Base-by-base conservation (phyloP, 2,329 filamentous ascomycete genomes). In the Saccharata proteae region DNA sequence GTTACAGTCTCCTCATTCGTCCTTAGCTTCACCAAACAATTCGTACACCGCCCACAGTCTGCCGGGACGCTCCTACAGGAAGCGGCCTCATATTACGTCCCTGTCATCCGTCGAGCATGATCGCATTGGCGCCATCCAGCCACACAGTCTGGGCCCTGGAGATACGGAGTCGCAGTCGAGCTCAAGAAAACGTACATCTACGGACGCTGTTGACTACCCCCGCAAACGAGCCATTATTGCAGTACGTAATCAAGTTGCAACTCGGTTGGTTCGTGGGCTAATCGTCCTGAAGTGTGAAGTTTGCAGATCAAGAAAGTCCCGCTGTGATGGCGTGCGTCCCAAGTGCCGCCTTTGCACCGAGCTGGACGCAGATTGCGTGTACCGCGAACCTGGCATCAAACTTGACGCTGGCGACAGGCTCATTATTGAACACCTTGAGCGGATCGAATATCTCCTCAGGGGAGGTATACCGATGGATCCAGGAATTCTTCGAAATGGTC, bases 281-380 rank as follows among this genome's bases (percentile, higher is more conserved):
- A 55, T 47, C 11, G 14, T n/a, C 29, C 10, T 26, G n/a, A 38
- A 84, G 79, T 86, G 80, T 54, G 80, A 86, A 50, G 80, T 85
- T 36, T 85, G 80, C 49, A 77, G 80, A 12, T 82, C 80, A 20
- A 69, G 80, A 43, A 86, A 86, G 50, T 84, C 79, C 37, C 70
- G 80, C 39, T 85, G 80, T 53, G 80, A 85, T 51, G 80, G 80
- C 32, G 78, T 70, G 7, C 76, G 82, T 43, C 82, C 82, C 26
- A 88, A 85, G 55, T 90, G 82, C 60, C 80, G 83, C 54, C 73
- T 90, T 20, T 90, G 82, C 57, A 75, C 77, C 7, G 82, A 88
- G 51, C 64, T 88, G 23, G 80, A 81, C 33, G 82, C 80, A 26
- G 80, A 88, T 40, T 90, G 82, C 54, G 69, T 86, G 41, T 90